Evolutionary conservation across 371 early-diverging fungal species (phyloP).

Genomic region (Actinomucor elegans): DNA sequence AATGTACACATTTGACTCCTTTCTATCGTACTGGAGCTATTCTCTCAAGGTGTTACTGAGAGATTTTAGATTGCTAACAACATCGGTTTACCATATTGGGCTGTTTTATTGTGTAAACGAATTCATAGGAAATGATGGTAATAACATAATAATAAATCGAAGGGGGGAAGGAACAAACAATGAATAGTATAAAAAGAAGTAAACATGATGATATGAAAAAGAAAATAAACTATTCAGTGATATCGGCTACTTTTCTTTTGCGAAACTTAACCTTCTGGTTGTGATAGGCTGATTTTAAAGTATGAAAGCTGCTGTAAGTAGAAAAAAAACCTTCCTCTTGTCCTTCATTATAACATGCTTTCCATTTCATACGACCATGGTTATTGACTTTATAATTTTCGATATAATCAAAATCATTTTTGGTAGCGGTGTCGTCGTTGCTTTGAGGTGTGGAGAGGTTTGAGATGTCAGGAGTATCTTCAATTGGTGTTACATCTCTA

Average conservation of each 20-base stretch:
- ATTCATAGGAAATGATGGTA: neutral
- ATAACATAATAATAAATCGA: neutral
- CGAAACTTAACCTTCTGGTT: neutral
- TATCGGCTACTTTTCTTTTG: neutral
- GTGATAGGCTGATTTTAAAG: neutral
- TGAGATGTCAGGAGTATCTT: slow-evolving; percentile 4
- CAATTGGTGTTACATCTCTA: slow-evolving; percentile 9
- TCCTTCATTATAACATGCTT: slow-evolving; percentile 4
- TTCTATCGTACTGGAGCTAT: slow-evolving; percentile 1
- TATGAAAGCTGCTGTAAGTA: neutral
- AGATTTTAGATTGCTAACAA: slow-evolving; percentile 3
- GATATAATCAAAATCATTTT: slow-evolving; percentile 4
- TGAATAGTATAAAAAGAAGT: neutral
- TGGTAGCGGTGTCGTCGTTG: neutral
- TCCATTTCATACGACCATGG: slow-evolving; percentile 3
- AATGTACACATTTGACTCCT: neutral
- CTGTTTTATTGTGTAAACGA: neutral
- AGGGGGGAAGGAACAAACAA: neutral
- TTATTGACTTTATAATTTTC: slow-evolving; percentile 5
- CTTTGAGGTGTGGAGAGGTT: slow-evolving; percentile 1
- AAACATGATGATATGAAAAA: neutral
- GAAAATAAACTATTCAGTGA: neutral
- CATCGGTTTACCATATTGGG: neutral
- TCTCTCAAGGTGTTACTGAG: neutral
- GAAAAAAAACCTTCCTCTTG: slow-evolving; percentile 4